phyloP scores from a whole-genome alignment of 257 asterid species.

The Datura wrightii region DNA sequence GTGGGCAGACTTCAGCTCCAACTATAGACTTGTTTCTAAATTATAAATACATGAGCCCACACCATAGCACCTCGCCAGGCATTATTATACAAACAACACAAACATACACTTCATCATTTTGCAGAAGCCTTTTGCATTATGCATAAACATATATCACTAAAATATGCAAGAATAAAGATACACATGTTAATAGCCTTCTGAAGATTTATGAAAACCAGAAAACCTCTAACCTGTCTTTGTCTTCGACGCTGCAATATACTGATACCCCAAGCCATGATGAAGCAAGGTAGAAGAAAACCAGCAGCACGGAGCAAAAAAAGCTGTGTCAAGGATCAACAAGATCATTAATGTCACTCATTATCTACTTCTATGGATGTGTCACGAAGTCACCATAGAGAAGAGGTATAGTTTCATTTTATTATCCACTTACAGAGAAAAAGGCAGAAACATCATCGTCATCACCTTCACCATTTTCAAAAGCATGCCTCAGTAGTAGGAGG shows the following conservation, averaged over 20 bases:
- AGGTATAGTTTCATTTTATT: not conserved
- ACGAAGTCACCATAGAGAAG: not conserved
- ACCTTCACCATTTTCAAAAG: constrained; percentile 52
- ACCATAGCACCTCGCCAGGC: not conserved
- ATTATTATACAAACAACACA: not conserved
- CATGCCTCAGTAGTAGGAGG: constrained; percentile 59
- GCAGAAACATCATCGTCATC: constrained; percentile 56
- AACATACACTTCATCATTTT: not conserved
- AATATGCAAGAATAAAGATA: constrained; percentile 6
- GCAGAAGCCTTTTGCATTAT: too few species aligned
- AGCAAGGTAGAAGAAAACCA: constrained; percentile 57
- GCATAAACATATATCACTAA: not conserved
- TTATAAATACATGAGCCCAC: not conserved
- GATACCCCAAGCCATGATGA: constrained; percentile 59
- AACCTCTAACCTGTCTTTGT: constrained; percentile 53
- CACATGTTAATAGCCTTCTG: not conserved
- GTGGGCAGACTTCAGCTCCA: not conserved
- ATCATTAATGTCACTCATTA: constrained; percentile 3
- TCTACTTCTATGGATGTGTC: not conserved
- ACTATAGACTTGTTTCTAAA: not conserved
- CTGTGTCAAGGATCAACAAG: constrained; percentile 38
- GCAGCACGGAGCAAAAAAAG: constrained; percentile 60
- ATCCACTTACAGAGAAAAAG: constrained; percentile 49
- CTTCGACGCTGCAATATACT: constrained; percentile 57
- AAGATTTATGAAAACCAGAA: not conserved